Conservation (phyloP, 1,284 basidiomycete genomes). For the Ustilago esculenta region DNA sequence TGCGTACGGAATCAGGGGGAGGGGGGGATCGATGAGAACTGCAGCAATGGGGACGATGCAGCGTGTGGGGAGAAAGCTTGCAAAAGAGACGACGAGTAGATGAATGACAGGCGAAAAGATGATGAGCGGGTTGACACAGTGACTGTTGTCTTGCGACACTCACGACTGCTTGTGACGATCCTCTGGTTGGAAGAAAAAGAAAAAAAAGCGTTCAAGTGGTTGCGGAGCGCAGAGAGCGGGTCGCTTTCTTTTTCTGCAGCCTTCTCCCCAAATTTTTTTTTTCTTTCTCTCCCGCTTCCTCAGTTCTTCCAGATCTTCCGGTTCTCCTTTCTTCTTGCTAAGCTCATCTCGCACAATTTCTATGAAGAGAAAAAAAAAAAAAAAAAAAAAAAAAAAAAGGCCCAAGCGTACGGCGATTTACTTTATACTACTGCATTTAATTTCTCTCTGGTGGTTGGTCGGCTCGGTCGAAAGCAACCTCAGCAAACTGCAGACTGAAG, state of each 20-base stretch:
- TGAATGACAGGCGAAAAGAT: background rate
- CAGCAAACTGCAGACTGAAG: too few species aligned
- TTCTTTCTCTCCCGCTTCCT: background rate
- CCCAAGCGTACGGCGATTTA: too few species aligned
- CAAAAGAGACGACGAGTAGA: background rate
- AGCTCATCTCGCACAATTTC: background rate
- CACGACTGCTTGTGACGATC: too few species aligned
- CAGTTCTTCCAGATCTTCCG: background rate
- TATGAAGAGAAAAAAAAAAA: background rate
- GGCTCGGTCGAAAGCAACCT: constrained; percentile 32
- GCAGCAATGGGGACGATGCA: background rate
- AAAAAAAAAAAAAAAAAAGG: background rate
- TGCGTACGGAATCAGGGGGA: background rate
- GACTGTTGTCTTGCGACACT: constrained; percentile 10
- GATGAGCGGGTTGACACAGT: constrained; percentile 5
- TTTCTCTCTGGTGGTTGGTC: too few species aligned
- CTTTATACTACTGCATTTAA: too few species aligned
- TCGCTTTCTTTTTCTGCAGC: constrained; percentile 17
- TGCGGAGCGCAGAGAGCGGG: constrained; percentile 8
- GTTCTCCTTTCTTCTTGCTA: too few species aligned
- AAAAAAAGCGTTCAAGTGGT: constrained; percentile 6
- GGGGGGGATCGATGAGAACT: background rate
- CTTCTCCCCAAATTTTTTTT: constrained; percentile 10
- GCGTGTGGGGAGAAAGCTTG: background rate
- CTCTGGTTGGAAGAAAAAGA: background rate